A percentile compares a stretch with the other conserved stretches of the same genome.
These are phyloP conservation scores for Hypoxylon sp. DNA, from an alignment of 2,329 filamentous ascomycete species.

Conservation along the genomic window DNA sequence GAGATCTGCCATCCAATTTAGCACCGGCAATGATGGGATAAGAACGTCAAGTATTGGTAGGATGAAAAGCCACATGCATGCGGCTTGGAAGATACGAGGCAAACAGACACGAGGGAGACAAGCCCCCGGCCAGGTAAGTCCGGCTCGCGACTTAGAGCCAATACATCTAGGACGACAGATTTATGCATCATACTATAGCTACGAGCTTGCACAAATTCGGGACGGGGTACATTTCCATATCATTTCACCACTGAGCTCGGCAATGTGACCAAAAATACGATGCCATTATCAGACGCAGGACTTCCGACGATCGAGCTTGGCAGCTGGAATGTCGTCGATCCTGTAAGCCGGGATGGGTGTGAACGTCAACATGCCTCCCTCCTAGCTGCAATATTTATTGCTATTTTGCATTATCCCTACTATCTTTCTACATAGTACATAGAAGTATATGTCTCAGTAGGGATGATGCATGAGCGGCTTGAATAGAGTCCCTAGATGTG, in stretches of 20 bases:
- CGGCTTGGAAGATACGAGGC: constrained; percentile 14
- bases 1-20: not conserved
- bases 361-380: too few species aligned
- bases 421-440: too few species aligned
- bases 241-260: too few species aligned
- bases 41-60: constrained; percentile 4
- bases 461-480: constrained; percentile 2
- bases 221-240: too few species aligned
- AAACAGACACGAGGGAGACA: constrained; percentile 1
- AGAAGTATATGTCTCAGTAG: too few species aligned
- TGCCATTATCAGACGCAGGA: not conserved
- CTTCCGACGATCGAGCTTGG: constrained; percentile 5
- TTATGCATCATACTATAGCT: too few species aligned
- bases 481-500: not conserved
- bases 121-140: constrained; percentile 20
- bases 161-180: too few species aligned
- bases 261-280: too few species aligned
- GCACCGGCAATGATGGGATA: constrained; percentile 11
- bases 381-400: constrained; percentile 2
- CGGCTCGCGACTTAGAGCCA: too few species aligned
- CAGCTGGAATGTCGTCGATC: constrained; percentile 6
- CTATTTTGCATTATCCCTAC: constrained; percentile 13
- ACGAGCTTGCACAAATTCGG: constrained; percentile 1
- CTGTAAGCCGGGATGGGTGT: not conserved
- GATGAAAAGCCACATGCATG: constrained; percentile 17